These are phyloP conservation scores for Penicillium sp. DNA, from an alignment of 2,329 filamentous ascomycete genomes.

Conservation along the genomic window DNA sequence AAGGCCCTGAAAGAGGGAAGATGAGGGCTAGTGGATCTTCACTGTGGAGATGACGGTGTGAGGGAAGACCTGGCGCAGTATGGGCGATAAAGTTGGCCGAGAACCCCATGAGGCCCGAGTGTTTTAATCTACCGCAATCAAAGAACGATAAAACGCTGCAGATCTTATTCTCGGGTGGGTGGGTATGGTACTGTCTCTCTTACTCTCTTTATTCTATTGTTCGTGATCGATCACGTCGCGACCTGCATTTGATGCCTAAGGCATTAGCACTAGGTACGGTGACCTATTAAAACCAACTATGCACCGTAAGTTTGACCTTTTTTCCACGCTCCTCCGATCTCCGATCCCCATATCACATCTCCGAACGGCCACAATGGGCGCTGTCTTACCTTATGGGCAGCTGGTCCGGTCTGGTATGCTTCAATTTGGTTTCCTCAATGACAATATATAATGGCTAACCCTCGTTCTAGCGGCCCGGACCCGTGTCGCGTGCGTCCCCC, in stretches of 20 bases:
- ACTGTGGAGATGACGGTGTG: conserved; percentile 30
- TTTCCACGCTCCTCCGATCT: conserved; percentile 26
- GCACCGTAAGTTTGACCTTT: conserved; percentile 32
- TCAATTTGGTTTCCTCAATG: not conserved
- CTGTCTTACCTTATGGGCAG: conserved; percentile 38
- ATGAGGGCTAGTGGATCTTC: conserved; percentile 31
- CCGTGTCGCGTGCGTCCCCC: conserved; percentile 34
- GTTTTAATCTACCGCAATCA: not conserved
- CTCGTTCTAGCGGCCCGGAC: conserved; percentile 29
- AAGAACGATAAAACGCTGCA: not conserved
- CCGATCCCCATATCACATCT: conserved; percentile 12
- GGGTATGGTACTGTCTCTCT: not conserved
- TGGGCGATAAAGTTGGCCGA: not conserved
- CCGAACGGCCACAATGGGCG: conserved; percentile 41
- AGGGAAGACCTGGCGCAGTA: conserved; percentile 10
- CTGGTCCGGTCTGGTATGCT: conserved; percentile 40
- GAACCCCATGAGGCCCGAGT: not conserved
- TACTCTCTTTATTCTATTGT: conserved; percentile 4
- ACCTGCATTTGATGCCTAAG: conserved; percentile 16
- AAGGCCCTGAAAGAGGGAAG: conserved; percentile 27
- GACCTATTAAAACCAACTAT: conserved; percentile 14
- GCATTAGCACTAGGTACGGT: conserved; percentile 17
- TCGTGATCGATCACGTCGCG: conserved; percentile 22
- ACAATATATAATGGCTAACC: not conserved
- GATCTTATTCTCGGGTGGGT: not conserved